These are phyloP conservation scores for Biancaea sappan DNA, from an alignment of 306 rosid species.

Conservation along the genomic window DNA sequence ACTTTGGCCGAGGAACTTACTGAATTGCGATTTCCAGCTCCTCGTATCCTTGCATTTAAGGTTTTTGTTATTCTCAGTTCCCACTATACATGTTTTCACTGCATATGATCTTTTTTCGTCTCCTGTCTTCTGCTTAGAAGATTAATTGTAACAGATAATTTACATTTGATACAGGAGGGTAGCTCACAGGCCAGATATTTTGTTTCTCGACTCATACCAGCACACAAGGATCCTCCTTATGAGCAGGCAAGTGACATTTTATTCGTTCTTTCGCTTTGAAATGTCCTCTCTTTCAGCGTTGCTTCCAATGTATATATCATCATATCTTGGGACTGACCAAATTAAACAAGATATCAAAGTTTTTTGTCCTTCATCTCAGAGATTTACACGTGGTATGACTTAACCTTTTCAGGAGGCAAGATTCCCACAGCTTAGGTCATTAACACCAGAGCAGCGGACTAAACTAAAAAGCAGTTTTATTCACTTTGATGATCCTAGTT, in stretches of 20 bases:
- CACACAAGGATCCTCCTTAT: conserved; percentile 99
- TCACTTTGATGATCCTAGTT: conserved; percentile 94
- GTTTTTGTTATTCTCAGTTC: conserved; percentile 38
- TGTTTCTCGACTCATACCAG: conserved; percentile 91
- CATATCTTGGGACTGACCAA: neutral
- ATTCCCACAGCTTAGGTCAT: conserved; percentile 77
- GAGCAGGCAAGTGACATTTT: conserved; percentile 74
- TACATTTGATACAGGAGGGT: conserved; percentile 78
- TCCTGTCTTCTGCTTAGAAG: conserved; percentile 32
- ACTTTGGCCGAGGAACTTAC: conserved; percentile 97
- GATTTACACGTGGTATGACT: conserved; percentile 6
- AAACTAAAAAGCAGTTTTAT: conserved; percentile 92
- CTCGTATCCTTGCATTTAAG: conserved; percentile 95
- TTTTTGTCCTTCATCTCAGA: neutral
- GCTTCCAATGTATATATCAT: neutral
- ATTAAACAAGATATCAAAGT: neutral
- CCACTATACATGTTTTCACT: neutral
- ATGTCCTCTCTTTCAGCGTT: conserved; percentile 3
- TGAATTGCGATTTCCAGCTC: conserved; percentile 93
- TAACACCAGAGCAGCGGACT: conserved; percentile 74
- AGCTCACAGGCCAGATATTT: conserved; percentile 97
- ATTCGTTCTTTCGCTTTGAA: neutral
- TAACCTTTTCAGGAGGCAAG: conserved; percentile 75
- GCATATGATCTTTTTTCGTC: neutral
- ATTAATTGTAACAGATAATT: conserved; percentile 27